Percentiles rank a stretch among this genome's conserved stretches.
Evolutionary conservation across 2,329 filamentous ascomycete genomes (phyloP).

Genomic region (Ascochyta lentis): DNA sequence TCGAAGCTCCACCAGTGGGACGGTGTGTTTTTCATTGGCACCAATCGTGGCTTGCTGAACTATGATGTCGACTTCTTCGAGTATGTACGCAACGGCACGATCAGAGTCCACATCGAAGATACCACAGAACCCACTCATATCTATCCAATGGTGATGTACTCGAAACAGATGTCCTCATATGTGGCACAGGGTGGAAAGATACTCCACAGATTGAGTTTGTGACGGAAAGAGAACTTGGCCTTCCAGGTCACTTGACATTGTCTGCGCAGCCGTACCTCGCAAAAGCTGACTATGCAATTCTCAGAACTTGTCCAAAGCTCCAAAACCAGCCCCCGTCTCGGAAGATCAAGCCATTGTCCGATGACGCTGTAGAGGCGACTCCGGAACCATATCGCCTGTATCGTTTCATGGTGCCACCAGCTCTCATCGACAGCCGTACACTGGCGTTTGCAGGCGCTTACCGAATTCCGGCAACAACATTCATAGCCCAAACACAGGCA

Average conservation of each 20-base stretch:
- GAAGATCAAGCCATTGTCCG: slow-evolving; percentile 13
- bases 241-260: slow-evolving; percentile 25
- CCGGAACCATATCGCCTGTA: slow-evolving; percentile 52
- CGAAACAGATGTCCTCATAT: slow-evolving; percentile 59
- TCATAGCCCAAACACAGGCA: slow-evolving; percentile 48
- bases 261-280: slow-evolving; percentile 18
- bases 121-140: slow-evolving; percentile 58
- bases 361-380: slow-evolving; percentile 4
- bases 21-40: slow-evolving; percentile 60
- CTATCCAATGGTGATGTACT: slow-evolving; percentile 56
- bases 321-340: slow-evolving; percentile 55
- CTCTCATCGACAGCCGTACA: slow-evolving; percentile 39
- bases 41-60: slow-evolving; percentile 65
- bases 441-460: slow-evolving; percentile 53
- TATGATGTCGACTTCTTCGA: slow-evolving; percentile 65
- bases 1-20: slow-evolving; percentile 53
- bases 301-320: slow-evolving; percentile 61
- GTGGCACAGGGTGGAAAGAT: slow-evolving; percentile 64
- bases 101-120: slow-evolving; percentile 63
- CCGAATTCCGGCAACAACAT: slow-evolving; percentile 46
- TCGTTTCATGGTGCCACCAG: slow-evolving; percentile 52
- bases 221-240: slow-evolving; percentile 34
- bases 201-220: slow-evolving; percentile 61
- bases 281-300: slow-evolving; percentile 60
- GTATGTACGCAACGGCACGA: slow-evolving; percentile 59